Evolutionary conservation across 2,329 filamentous ascomycete species (phyloP).

Genomic region (Hyphodiscus sp.): DNA sequence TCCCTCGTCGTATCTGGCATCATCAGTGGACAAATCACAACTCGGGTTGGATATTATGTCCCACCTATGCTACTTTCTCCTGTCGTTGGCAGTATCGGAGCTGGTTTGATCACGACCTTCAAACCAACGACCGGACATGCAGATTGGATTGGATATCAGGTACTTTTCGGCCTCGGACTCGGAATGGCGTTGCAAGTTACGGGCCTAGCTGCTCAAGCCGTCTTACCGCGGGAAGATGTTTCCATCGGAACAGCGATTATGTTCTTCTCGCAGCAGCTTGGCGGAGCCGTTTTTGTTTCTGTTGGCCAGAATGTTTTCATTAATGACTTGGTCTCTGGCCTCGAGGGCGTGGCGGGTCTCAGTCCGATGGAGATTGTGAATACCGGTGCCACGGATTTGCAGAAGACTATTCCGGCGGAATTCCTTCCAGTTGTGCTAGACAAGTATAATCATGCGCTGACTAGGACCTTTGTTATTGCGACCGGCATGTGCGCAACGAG

Average conservation of each 20-base stretch:
- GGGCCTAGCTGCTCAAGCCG: conserved; percentile 20
- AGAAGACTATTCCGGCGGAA: conserved; percentile 34
- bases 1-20: conserved; percentile 25
- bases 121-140: conserved; percentile 17
- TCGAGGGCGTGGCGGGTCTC: conserved; percentile 1
- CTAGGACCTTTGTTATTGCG: conserved; percentile 45
- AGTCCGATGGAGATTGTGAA: conserved; percentile 5
- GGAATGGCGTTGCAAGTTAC: conserved; percentile 22
- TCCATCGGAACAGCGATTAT: conserved; percentile 21
- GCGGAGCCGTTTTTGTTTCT: conserved; percentile 20
- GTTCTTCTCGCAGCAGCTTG: conserved; percentile 22
- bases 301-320: conserved; percentile 27
- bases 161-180: conserved; percentile 22
- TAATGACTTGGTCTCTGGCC: conserved; percentile 19
- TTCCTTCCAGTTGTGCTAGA: conserved; percentile 38
- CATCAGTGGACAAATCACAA: conserved; percentile 25
- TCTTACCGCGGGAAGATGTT: conserved; percentile 21
- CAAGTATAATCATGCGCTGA: conserved; percentile 47
- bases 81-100: conserved; percentile 28
- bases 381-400: conserved; percentile 46
- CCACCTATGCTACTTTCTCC: conserved; percentile 35
- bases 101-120: conserved; percentile 34
- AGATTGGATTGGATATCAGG: conserved; percentile 32
- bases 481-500: conserved; percentile 46
- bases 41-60: conserved; percentile 21